A percentile compares a stretch with the other conserved stretches of the same genome.
Conservation (phyloP, 129 eudicot genomes). For the Deinandra increscens region DNA sequence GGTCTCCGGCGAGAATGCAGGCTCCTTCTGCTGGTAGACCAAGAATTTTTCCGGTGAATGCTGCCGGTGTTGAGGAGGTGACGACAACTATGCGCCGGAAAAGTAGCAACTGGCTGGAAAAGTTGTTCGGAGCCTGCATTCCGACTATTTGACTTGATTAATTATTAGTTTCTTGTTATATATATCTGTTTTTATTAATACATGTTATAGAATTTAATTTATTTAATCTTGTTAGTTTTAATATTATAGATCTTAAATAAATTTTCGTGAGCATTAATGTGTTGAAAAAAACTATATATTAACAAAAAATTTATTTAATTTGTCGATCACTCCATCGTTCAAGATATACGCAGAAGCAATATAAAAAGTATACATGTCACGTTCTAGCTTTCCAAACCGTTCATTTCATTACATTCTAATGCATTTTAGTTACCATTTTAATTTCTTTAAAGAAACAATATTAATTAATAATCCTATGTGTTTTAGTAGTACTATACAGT, state of each 20-base stretch:
- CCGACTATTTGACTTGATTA: background rate
- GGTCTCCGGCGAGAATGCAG: conserved; percentile 19
- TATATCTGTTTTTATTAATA: background rate
- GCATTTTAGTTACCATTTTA: no score
- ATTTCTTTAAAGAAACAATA: no score
- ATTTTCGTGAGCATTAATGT: no score
- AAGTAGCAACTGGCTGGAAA: conserved; percentile 29
- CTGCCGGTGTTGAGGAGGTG: conserved; percentile 13
- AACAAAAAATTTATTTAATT: no score
- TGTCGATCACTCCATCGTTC: no score
- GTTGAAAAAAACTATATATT: no score
- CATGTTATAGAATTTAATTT: background rate
- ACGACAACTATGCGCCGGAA: conserved; percentile 16
- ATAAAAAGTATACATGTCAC: no score
- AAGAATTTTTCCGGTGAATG: conserved; percentile 16
- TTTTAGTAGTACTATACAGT: no score
- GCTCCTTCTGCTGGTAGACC: conserved; percentile 7
- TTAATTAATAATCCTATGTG: no score
- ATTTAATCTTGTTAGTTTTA: background rate
- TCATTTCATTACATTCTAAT: no score
- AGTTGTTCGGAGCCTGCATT: conserved; percentile 28
- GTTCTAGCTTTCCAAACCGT: no score
- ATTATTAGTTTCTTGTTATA: background rate
- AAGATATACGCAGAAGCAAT: no score
- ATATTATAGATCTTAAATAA: background rate